Base-by-base conservation (phyloP, 2,329 filamentous ascomycete species). In the Aspergillus pseudonomiae region DNA sequence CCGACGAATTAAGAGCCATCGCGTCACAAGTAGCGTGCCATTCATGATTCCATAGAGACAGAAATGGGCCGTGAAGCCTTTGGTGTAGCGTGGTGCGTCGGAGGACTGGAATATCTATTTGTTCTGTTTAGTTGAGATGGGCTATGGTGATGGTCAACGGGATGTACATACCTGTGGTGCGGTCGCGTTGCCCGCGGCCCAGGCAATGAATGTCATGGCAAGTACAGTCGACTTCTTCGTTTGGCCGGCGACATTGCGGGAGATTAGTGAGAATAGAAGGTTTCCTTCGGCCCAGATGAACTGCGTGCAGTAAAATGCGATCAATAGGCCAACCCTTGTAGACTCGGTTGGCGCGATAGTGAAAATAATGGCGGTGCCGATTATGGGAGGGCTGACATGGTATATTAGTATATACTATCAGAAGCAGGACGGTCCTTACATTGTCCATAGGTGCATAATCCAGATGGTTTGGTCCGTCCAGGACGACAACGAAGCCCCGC, bases 291-390 rank as follows among this genome's bases (percentile, higher is more conserved):
- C 81, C n/a, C 90, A 78, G 82, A 92, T 92, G 21, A 87, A 90
- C 36, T 91, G 82, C 1, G 87, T 88, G 66, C 91, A 88, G 78
- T 91, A 92, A 80, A 91, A 92, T 68, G 83, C 85, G 70, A 91
- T 85, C 11, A 92, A 79, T 1, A 92, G 82, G 6, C 89, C 89
- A 34, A 87, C 82, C 73, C 87, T 82, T 32, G 86, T 86, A 2
- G 84, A 76, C 21, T 80, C 80, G 41, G 79, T 84, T 9, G 82
- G 74, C 10, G 83, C 76, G 11, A 92, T 81, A 0, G 85, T 87
- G 82, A 91, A 87, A 61, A 91, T 84, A 24, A 90, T 82, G 43
- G 90, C 87, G 1, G 89, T 92, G 57, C 89, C 89, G 39, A 89
- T 74, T 68, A 91, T 89, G 1, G 88, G 89, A 77, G 88, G 89